Evolutionary conservation across 2,329 filamentous ascomycete genomes (phyloP), one percentile per base, ranked within the genome.

Genomic region (Lasiodiplodia theobromae): DNA sequence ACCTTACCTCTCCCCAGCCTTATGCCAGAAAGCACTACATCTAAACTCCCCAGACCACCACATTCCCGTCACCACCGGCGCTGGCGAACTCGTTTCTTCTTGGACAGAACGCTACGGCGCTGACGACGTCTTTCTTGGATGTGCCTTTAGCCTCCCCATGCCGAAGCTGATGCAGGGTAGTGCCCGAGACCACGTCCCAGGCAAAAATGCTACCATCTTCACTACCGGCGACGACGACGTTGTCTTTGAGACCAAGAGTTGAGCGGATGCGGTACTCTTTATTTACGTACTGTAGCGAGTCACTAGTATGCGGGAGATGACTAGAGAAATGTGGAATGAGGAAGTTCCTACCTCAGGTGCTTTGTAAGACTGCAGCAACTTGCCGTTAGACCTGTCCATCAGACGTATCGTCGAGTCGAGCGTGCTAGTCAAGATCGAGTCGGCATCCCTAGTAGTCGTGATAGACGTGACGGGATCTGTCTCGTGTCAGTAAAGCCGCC

Each of bases 141-240:
- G 74, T 68, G 40, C 75, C 76, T n/a, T 72, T 74, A 73, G 75
- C 74, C 56, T 76, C 73, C 4, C 75, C 76, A 69, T 85, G 83
- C 44, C 77, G 80, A 6, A 97, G 80, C 71, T 83, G 88, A 38
- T 91, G 88, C 69, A 88, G 83, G 63, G 92, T 77, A 67, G 89
- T 87, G 1, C 93, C 94, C 6, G 86, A 91, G 67, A 97, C 78
- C 23, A 97, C 82, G 81, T 97, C 94, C 95, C 95, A 98, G 1
- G 89, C 92, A 82, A 90, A 90, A 8, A 94, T 80, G 74, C 85
- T 84, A 2, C 91, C 92, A 70, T 91, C 84, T 79, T 97, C 94
- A 74, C 94, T 93, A 8, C 95, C 95, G 63, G 89, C 91, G 3
- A 97, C 75, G 1, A 96, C 92, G 60, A 91, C 90, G 69, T 88